Percentiles rank a stretch among this genome's conserved stretches.
phyloP scores from a whole-genome alignment of 495 filamentous ascomycete species.

The Aspergillus olivimuriae region DNA sequence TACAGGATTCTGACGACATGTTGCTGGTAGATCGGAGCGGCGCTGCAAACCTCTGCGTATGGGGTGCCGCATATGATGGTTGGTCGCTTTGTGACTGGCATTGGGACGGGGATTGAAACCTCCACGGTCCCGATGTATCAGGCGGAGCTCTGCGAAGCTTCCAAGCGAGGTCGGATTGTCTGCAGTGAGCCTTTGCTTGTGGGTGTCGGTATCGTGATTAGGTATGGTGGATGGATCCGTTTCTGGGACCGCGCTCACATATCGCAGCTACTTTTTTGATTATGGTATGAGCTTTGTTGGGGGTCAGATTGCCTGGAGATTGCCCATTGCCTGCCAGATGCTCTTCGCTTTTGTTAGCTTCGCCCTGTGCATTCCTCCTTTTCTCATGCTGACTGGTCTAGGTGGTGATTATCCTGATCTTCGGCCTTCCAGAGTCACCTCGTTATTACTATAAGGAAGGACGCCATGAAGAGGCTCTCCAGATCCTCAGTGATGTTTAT shows the following conservation, averaged over 20 bases:
- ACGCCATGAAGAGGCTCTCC: constrained; percentile 41
- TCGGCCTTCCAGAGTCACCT: constrained; percentile 40
- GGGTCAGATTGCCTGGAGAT: constrained; percentile 37
- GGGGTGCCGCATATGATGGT: constrained; percentile 42
- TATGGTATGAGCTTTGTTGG: constrained; percentile 38
- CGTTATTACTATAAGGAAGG: constrained; percentile 40
- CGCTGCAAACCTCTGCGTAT: constrained; percentile 38
- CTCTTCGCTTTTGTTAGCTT: constrained; percentile 30
- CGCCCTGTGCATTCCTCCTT: too few relatives aligned
- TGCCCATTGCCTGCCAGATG: constrained; percentile 43
- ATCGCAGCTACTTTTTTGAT: constrained; percentile 40
- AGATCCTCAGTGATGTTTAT: constrained; percentile 47
- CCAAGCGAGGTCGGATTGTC: constrained; percentile 37
- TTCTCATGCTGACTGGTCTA: constrained; percentile 6
- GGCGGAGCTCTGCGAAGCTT: constrained; percentile 36
- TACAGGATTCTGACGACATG: neutral
- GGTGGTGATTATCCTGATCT: constrained; percentile 31
- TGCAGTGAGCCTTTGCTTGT: constrained; percentile 40
- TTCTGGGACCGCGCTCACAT: neutral
- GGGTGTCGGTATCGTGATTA: constrained; percentile 33
- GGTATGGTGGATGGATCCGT: constrained; percentile 7
- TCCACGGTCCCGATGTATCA: constrained; percentile 43
- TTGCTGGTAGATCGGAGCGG: constrained; percentile 26
- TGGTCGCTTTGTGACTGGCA: constrained; percentile 42
- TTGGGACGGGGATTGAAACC: constrained; percentile 45